Percentiles rank a stretch among this genome's conserved stretches.
These are phyloP conservation scores for Suillus discolor DNA, from an alignment of 768 basidiomycete genomes.

Conservation along the genomic window DNA sequence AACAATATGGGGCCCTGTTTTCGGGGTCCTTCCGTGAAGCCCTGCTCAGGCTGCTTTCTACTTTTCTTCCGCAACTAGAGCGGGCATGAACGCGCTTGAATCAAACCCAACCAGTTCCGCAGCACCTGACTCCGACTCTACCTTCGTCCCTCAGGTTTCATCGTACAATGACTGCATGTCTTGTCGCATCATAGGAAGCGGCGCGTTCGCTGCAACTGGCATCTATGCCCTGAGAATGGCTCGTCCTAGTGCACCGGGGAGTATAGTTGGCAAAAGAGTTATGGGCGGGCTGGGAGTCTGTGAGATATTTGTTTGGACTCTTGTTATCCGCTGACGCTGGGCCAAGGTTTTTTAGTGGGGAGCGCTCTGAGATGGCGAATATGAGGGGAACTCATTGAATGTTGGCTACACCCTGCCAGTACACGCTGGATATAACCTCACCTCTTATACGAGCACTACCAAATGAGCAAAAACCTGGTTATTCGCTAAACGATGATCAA, in stretches of 20 bases:
- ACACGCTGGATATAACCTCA: too few relatives aligned
- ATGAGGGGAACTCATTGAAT: slow-evolving; percentile 2
- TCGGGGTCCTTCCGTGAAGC: not conserved
- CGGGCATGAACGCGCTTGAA: not conserved
- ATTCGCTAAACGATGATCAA: too few relatives aligned
- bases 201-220: slow-evolving; percentile 62
- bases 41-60: too few relatives aligned
- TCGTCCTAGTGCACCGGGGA: slow-evolving; percentile 63
- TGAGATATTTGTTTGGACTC: slow-evolving; percentile 31
- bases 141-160: not conserved
- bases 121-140: not conserved
- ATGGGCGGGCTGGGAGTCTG: slow-evolving; percentile 66
- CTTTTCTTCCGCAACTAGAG: not conserved
- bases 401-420: too few relatives aligned
- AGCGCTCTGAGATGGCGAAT: slow-evolving; percentile 33
- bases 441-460: too few relatives aligned
- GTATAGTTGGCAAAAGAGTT: slow-evolving; percentile 58
- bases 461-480: too few relatives aligned
- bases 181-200: slow-evolving; percentile 70
- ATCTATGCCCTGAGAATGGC: slow-evolving; percentile 69
- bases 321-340: slow-evolving; percentile 15
- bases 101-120: not conserved
- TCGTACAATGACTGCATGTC: slow-evolving; percentile 59
- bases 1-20: not conserved
- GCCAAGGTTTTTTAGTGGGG: slow-evolving; percentile 30